These are phyloP conservation scores for Azolla pinnata DNA, from an alignment of 75 land plant genomes.

Conservation along the genomic window DNA sequence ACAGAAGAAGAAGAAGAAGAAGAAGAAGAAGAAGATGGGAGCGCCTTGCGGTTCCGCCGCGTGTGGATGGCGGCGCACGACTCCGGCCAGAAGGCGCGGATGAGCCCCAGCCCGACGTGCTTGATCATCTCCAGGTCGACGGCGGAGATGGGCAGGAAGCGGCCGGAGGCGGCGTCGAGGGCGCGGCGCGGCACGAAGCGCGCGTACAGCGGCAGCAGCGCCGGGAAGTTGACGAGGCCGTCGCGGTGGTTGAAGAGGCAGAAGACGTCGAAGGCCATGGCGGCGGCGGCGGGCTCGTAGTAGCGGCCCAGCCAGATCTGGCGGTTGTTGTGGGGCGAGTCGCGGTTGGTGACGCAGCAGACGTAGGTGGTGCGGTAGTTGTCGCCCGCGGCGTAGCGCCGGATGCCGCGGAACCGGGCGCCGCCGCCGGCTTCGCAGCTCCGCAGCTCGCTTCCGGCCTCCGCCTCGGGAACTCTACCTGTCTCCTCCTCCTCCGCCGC, in stretches of 20 bases:
- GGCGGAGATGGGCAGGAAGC: not conserved
- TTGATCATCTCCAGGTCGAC: not conserved
- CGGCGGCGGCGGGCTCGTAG: not conserved
- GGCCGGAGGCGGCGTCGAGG: not conserved
- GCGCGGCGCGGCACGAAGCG: not conserved
- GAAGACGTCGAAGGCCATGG: conserved; percentile 5
- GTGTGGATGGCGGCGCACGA: conserved; percentile 8
- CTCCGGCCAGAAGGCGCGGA: not conserved
- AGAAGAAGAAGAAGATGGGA: not conserved
- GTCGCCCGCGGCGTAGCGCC: not conserved
- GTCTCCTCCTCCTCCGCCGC: not conserved
- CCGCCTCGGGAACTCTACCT: not conserved
- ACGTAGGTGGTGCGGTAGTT: not conserved
- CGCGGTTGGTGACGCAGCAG: not conserved
- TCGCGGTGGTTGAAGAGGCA: not conserved
- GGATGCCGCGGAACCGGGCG: not conserved
- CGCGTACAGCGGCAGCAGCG: not conserved
- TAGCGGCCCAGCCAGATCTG: conserved; percentile 8
- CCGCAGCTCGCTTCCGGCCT: not conserved
- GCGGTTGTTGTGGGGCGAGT: conserved; percentile 6
- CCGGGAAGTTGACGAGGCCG: conserved; percentile 1
- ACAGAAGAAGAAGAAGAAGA: not conserved
- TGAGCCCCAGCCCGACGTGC: not conserved
- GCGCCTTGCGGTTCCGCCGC: not conserved
- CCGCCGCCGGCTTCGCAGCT: not conserved